Evolutionary conservation across 805 yeast species (phyloP).

Genomic region (Wickerhamomyces bisporus): DNA sequence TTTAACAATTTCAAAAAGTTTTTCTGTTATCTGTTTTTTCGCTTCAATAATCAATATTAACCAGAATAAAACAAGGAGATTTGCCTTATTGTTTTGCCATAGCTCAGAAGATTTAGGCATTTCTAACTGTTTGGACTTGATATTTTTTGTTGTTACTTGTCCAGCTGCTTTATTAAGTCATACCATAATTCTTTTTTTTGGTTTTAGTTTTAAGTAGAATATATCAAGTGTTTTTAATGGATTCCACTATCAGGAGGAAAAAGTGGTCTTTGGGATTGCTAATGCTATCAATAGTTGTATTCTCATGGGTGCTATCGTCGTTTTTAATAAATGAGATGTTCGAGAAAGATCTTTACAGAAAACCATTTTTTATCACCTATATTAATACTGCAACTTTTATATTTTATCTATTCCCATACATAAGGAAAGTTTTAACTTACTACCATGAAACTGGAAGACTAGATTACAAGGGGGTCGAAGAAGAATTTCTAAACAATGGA

Average conservation of each 20-base stretch:
- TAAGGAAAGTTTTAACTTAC: slow-evolving; percentile 22
- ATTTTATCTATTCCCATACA: slow-evolving; percentile 66
- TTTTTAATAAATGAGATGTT: slow-evolving; percentile 76
- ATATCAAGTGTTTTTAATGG: too few relatives aligned
- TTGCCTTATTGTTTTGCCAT: too few relatives aligned
- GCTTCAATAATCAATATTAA: too few relatives aligned
- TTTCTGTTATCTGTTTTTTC: background rate
- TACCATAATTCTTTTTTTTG: too few relatives aligned
- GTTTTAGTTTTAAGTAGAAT: too few relatives aligned
- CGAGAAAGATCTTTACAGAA: slow-evolving; percentile 63
- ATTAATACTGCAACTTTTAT: slow-evolving; percentile 82
- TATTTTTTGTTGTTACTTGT: too few relatives aligned
- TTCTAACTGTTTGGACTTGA: too few relatives aligned
- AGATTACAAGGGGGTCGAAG: slow-evolving; percentile 21
- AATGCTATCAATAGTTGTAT: slow-evolving; percentile 67
- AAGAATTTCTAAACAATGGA: slow-evolving; percentile 9
- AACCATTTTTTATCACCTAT: slow-evolving; percentile 92
- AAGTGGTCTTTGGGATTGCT: slow-evolving; percentile 75
- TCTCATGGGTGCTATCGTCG: slow-evolving; percentile 88
- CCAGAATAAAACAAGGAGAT: too few relatives aligned
- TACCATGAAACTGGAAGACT: slow-evolving; percentile 25
- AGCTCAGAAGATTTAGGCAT: too few relatives aligned
- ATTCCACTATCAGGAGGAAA: slow-evolving; percentile 13
- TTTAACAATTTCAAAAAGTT: background rate
- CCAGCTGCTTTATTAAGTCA: too few relatives aligned